Conservation (phyloP, 495 filamentous ascomycete genomes). For the Penicillium crystallinum region DNA sequence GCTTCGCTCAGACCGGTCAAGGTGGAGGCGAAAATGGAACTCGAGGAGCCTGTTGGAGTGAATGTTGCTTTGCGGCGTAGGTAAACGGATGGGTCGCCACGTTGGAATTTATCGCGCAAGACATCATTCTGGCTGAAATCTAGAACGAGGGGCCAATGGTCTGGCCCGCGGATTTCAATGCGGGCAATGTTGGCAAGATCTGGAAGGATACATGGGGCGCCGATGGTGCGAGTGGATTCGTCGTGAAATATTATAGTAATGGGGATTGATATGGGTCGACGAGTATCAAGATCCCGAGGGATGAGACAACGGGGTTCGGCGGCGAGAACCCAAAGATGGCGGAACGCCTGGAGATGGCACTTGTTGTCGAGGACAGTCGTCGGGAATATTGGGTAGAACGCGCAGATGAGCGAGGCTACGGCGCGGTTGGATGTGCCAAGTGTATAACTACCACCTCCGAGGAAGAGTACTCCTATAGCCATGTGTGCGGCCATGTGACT, state of each 20-base stretch:
- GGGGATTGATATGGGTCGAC: slow-evolving; percentile 69
- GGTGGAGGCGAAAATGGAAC: slow-evolving; percentile 67
- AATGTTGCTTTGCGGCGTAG: slow-evolving; percentile 72
- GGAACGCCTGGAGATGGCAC: slow-evolving; percentile 92
- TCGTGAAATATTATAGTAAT: slow-evolving; percentile 52
- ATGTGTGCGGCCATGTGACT: slow-evolving; percentile 91
- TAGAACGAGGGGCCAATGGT: slow-evolving; percentile 82
- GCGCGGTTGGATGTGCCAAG: slow-evolving; percentile 87
- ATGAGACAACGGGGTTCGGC: slow-evolving; percentile 86
- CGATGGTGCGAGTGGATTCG: slow-evolving; percentile 38
- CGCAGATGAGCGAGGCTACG: slow-evolving; percentile 77
- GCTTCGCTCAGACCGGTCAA: slow-evolving; percentile 46
- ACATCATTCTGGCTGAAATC: slow-evolving; percentile 64
- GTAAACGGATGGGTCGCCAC: slow-evolving; percentile 67
- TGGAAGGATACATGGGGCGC: slow-evolving; percentile 79
- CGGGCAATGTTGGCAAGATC: slow-evolving; percentile 63
- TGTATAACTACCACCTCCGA: slow-evolving; percentile 86
- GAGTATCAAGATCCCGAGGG: slow-evolving; percentile 74
- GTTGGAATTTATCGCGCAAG: slow-evolving; percentile 63
- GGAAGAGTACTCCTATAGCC: slow-evolving; percentile 84
- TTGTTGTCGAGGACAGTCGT: slow-evolving; percentile 84
- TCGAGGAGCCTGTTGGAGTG: slow-evolving; percentile 53
- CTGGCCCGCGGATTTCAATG: slow-evolving; percentile 61
- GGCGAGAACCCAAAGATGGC: slow-evolving; percentile 95
- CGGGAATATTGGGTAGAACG: slow-evolving; percentile 93